Evolutionary conservation across 2,329 filamentous ascomycete species (phyloP), one percentile per base, ranked within the genome.

Genomic region (Harringtonia lauricola): DNA sequence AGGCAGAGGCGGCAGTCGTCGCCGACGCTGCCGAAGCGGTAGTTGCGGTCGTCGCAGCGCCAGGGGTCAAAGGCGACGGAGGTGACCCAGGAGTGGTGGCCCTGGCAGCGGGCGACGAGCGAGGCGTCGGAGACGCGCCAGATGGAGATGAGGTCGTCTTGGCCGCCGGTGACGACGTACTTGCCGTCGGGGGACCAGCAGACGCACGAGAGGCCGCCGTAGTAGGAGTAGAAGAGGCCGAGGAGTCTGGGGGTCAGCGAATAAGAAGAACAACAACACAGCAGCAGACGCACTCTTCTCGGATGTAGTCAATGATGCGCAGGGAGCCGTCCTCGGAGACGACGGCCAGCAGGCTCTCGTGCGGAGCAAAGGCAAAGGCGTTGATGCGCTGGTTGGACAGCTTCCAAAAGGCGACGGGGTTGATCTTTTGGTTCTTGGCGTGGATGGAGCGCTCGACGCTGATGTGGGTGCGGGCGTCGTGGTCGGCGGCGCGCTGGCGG

Each of bases 111-210:
- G 17, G 90, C 92, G 40, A 98, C 82, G 40, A 98, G 79, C 42
- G 81, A 77, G 37, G 79, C 80, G 55, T 96, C 92, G 34, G 80
- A 74, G 31, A 95, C 72, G 15, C 83, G 92, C 92, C 92, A 98
- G 53, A 98, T 95, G 1, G 88, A 94, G 13, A 98, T 84, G 10
- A 96, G 69, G 59, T 98, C 92, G 59, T 98, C 92, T 63, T 96
- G 90, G 5, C 92, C 89, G 42, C 92, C 92, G 0, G 92, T 95
- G 17, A 98, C 71, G 41, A 98, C 81, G 60, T 96, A 98, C 59
- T 94, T 90, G 41, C 88, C 89, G 57, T 98, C 92, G 10, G 92
- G 92, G 8, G 90, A 95, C 92, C 92, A 98, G 64, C 87, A 94
- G 2, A 95, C 88, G 57, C 88, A 95, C 36, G 84, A 84, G 48